Evolutionary conservation across 148 eudicot genomes (phyloP).

Genomic region (Cornus controversa): DNA sequence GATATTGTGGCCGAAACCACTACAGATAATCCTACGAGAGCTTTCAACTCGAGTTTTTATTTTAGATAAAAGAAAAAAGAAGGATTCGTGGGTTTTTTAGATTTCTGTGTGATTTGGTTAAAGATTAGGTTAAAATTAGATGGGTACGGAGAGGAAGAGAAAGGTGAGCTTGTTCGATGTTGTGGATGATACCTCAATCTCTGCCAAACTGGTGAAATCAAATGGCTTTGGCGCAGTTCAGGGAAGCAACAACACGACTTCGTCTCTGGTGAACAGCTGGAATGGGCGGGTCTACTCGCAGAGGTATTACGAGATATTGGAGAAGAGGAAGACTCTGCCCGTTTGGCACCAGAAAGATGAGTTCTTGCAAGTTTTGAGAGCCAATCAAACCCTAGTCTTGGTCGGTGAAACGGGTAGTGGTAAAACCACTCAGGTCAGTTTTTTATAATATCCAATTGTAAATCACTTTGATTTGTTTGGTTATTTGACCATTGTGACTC

Average conservation of each 20-base stretch:
- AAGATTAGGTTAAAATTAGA: constrained; percentile 17
- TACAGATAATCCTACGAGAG: too few species aligned
- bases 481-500: too few species aligned
- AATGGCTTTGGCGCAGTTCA: constrained; percentile 35
- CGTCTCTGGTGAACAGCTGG: constrained; percentile 61
- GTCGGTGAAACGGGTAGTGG: constrained; percentile 99
- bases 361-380: constrained; percentile 55
- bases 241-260: neutral
- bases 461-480: neutral
- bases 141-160: constrained; percentile 93
- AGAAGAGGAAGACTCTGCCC: constrained; percentile 82
- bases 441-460: neutral
- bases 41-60: too few species aligned
- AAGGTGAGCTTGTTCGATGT: constrained; percentile 93
- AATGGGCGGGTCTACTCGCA: constrained; percentile 65
- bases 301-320: constrained; percentile 70
- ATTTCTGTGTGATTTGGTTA: neutral
- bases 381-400: constrained; percentile 64
- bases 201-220: constrained; percentile 29
- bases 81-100: neutral
- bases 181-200: constrained; percentile 53
- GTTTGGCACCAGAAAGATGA: constrained; percentile 98
- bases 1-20: too few species aligned
- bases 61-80: too few species aligned
- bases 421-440: constrained; percentile 90